phyloP scores from a whole-genome alignment of 2,329 filamentous ascomycete species.

The Byssothecium circinans region DNA sequence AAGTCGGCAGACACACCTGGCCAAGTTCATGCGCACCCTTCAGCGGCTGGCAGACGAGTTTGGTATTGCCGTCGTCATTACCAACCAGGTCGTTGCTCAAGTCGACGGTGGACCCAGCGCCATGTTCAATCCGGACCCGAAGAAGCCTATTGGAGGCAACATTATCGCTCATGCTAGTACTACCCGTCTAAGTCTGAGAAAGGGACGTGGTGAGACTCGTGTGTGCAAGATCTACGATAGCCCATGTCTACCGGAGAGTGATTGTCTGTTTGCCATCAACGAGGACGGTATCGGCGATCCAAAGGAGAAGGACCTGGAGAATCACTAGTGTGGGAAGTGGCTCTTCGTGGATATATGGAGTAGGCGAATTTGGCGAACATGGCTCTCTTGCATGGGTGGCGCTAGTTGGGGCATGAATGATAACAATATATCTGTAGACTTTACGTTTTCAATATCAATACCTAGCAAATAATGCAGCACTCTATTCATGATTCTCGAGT shows the following conservation, averaged over 20 bases:
- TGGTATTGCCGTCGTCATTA: slow-evolving; percentile 97
- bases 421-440: slow-evolving; percentile 1
- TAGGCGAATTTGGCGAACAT: neutral
- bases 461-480: neutral
- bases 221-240: slow-evolving; percentile 99
- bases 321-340: slow-evolving; percentile 57
- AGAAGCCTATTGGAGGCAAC: slow-evolving; percentile 98
- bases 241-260: slow-evolving; percentile 92
- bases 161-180: slow-evolving; percentile 98
- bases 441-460: slow-evolving; percentile 1
- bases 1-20: slow-evolving; percentile 84
- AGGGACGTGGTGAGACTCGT: slow-evolving; percentile 90
- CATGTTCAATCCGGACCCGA: slow-evolving; percentile 99
- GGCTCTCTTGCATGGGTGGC: slow-evolving; percentile 17
- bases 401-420: slow-evolving; percentile 12
- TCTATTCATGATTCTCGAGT: neutral
- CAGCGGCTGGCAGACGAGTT: slow-evolving; percentile 79
- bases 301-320: slow-evolving; percentile 91
- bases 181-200: slow-evolving; percentile 91
- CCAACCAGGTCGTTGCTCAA: slow-evolving; percentile 97
- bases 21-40: slow-evolving; percentile 84
- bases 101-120: slow-evolving; percentile 93
- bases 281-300: slow-evolving; percentile 97
- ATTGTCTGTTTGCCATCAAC: slow-evolving; percentile 94
- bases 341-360: too few relatives aligned